Conservation (phyloP, 2,329 filamentous ascomycete genomes). For the Trichoderma lentiforme region DNA sequence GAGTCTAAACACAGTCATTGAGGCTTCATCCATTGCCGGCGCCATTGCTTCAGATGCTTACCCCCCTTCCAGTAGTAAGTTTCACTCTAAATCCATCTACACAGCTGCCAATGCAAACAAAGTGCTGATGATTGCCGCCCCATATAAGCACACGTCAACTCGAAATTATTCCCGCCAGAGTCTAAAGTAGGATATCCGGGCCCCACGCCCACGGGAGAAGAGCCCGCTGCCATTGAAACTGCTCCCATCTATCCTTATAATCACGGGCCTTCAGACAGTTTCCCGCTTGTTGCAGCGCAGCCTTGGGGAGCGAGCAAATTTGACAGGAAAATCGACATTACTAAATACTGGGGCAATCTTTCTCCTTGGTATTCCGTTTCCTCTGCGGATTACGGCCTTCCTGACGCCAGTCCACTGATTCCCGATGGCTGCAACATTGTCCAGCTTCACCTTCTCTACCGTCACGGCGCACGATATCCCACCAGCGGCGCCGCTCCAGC, state of each 20-base stretch:
- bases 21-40: not conserved
- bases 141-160: not conserved
- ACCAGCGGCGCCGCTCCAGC: slow-evolving; percentile 4
- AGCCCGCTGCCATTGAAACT: not conserved
- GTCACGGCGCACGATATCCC: slow-evolving; percentile 2
- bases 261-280: not conserved
- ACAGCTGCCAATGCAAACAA: not conserved
- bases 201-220: not conserved
- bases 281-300: not conserved
- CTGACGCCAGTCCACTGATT: not conserved
- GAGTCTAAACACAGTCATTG: not conserved
- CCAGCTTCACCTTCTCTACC: not conserved
- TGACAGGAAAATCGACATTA: not conserved
- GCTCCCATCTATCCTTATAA: not conserved
- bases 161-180: not conserved
- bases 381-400: not conserved
- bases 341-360: not conserved
- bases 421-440: not conserved
- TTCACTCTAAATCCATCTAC: not conserved
- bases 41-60: not conserved
- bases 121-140: not conserved
- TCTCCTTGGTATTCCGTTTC: not conserved
- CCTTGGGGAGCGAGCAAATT: not conserved
- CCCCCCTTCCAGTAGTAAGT: not conserved
- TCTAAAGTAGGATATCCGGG: not conserved